phyloP scores from a whole-genome alignment of 768 basidiomycete species.

The Calocybe indica region DNA sequence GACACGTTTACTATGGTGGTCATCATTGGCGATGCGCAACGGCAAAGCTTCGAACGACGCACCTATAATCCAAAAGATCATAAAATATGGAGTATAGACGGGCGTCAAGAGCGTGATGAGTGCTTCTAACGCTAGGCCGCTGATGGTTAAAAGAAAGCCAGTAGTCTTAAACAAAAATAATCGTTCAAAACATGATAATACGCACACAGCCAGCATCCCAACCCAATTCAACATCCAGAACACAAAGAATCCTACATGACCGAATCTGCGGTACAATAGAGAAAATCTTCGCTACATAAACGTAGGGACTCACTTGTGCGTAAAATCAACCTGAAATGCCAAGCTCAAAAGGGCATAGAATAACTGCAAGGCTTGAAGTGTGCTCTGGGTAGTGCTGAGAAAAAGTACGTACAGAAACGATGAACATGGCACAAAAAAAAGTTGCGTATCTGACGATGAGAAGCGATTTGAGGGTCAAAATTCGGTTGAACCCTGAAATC shows the following conservation, averaged over 20 bases:
- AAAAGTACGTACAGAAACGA: slow-evolving; percentile 26
- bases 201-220: slow-evolving; percentile 56
- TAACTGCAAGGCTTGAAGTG: slow-evolving; percentile 26
- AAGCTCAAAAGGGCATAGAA: slow-evolving; percentile 56
- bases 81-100: slow-evolving; percentile 56
- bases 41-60: slow-evolving; percentile 8
- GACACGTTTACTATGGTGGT: slow-evolving; percentile 48
- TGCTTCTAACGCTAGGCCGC: slow-evolving; percentile 60
- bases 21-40: not conserved
- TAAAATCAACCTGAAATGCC: slow-evolving; percentile 57
- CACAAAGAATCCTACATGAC: slow-evolving; percentile 48
- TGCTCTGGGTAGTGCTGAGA: not conserved
- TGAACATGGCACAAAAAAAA: slow-evolving; percentile 26
- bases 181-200: slow-evolving; percentile 1
- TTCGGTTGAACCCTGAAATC: slow-evolving; percentile 25
- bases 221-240: slow-evolving; percentile 71
- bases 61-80: slow-evolving; percentile 68
- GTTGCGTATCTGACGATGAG: slow-evolving; percentile 28
- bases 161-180: not conserved
- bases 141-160: slow-evolving; percentile 12
- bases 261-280: slow-evolving; percentile 28
- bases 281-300: no score
- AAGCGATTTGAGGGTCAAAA: slow-evolving; percentile 25
- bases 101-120: slow-evolving; percentile 54
- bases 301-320: slow-evolving; percentile 30